phyloP scores from a whole-genome alignment of 345 rosid genomes.

The Crucihimalaya himalaica region DNA sequence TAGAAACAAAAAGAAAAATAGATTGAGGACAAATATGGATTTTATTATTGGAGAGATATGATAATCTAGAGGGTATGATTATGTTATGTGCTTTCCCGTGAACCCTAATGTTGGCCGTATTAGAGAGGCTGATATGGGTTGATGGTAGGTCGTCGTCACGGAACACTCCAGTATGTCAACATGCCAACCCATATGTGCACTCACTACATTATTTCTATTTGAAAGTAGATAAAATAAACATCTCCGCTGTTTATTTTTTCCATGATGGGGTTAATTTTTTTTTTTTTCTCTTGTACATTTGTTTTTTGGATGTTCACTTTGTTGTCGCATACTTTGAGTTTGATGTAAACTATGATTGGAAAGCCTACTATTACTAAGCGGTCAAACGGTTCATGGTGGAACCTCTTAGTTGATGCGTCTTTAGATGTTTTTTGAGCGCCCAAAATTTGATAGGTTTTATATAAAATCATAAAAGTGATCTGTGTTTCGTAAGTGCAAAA shows the following conservation, averaged over 20 bases:
- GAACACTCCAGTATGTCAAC: constrained; percentile 1
- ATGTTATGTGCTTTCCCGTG: constrained; percentile 20
- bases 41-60: constrained; percentile 5
- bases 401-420: no score
- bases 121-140: neutral
- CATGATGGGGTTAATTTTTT: neutral
- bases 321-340: no score
- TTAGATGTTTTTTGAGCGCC: no score
- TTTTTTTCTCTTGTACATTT: neutral
- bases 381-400: no score
- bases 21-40: constrained; percentile 13
- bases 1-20: neutral
- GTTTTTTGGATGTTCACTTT: neutral
- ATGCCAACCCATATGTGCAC: constrained; percentile 18
- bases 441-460: no score
- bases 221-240: neutral
- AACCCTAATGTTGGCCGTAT: constrained; percentile 18
- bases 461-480: no score
- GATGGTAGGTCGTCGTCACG: neutral
- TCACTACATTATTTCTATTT: neutral
- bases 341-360: no score
- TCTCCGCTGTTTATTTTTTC: neutral
- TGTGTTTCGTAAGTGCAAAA: no score
- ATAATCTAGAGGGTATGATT: constrained; percentile 10
- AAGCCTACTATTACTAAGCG: no score